Conservation (phyloP, 208 protist species). For the Herpetomonas tarakana region DNA sequence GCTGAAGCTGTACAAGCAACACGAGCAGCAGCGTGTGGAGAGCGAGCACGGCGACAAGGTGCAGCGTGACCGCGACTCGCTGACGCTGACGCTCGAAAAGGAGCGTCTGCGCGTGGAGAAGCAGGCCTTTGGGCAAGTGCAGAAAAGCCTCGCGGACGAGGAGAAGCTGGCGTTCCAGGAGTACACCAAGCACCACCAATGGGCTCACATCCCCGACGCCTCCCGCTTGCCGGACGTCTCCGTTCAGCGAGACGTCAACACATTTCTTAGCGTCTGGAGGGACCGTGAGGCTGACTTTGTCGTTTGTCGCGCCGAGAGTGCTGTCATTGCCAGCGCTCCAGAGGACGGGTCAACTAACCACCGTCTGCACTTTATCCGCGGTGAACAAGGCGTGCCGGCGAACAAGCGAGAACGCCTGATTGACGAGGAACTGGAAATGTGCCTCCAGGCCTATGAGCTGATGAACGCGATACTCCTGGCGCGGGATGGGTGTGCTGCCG, state of each 20-base stretch:
- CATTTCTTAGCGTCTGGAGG: constrained; percentile 84
- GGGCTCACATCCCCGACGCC: constrained; percentile 60
- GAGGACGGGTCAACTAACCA: constrained; percentile 3
- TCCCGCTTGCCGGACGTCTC: constrained; percentile 76
- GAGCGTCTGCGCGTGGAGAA: constrained; percentile 62
- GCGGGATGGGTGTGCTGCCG: constrained; percentile 27
- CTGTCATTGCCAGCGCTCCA: background rate
- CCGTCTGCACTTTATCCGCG: constrained; percentile 40
- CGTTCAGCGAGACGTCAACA: constrained; percentile 84
- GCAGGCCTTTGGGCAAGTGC: constrained; percentile 27
- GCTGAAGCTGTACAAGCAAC: constrained; percentile 77
- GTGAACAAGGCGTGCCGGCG: constrained; percentile 55
- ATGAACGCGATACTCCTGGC: constrained; percentile 60
- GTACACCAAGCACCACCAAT: constrained; percentile 74
- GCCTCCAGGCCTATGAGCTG: constrained; percentile 72
- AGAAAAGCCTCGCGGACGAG: constrained; percentile 31
- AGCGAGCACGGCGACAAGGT: constrained; percentile 58
- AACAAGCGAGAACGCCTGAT: constrained; percentile 39
- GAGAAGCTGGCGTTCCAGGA: constrained; percentile 72
- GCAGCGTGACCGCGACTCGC: constrained; percentile 35
- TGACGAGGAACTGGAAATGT: constrained; percentile 53
- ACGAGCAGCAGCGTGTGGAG: constrained; percentile 60
- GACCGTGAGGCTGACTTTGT: constrained; percentile 37
- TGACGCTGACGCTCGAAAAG: constrained; percentile 51
- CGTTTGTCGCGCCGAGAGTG: constrained; percentile 12